A percentile compares a stretch with the other conserved stretches of the same genome.
These are phyloP conservation scores for Moesziomyces parantarcticus DNA, from an alignment of 1,284 basidiomycete genomes.

Conservation along the genomic window DNA sequence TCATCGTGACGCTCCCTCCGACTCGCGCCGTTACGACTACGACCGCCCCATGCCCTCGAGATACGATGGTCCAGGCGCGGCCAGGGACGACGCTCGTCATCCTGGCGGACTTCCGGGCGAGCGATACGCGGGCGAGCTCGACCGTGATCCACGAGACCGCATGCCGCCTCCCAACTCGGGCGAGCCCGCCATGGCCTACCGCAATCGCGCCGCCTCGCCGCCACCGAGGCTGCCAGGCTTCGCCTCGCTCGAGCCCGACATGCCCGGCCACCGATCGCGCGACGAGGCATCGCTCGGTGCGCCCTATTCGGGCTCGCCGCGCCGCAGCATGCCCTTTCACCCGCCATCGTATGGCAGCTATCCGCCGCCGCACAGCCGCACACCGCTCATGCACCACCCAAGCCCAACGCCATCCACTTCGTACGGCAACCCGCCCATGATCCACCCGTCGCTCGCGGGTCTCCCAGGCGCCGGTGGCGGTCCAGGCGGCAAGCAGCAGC, in stretches of 20 bases:
- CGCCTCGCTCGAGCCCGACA: slow-evolving; percentile 38
- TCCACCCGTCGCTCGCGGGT: slow-evolving; percentile 56
- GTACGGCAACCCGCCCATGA: slow-evolving; percentile 56
- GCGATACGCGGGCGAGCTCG: slow-evolving; percentile 16
- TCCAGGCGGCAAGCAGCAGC: slow-evolving; percentile 59
- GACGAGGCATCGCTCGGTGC: slow-evolving; percentile 16
- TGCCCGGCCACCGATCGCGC: slow-evolving; percentile 19
- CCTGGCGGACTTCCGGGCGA: slow-evolving; percentile 33
- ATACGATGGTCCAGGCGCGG: slow-evolving; percentile 13
- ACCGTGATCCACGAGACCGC: slow-evolving; percentile 28
- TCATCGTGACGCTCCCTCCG: slow-evolving; percentile 5
- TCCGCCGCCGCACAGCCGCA: slow-evolving; percentile 21
- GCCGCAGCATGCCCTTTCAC: slow-evolving; percentile 28
- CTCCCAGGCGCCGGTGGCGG: slow-evolving; percentile 54
- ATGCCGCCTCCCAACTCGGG: slow-evolving; percentile 30
- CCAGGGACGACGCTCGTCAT: slow-evolving; percentile 30
- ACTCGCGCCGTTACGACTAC: slow-evolving; percentile 22
- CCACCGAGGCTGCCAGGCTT: slow-evolving; percentile 44
- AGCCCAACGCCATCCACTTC: slow-evolving; percentile 34
- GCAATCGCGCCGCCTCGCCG: slow-evolving; percentile 23
- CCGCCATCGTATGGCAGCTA: slow-evolving; percentile 27
- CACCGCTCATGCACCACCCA: slow-evolving; percentile 35
- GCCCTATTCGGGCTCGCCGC: slow-evolving; percentile 27
- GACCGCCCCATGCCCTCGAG: slow-evolving; percentile 18
- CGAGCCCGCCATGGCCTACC: slow-evolving; percentile 21